A percentile compares a stretch with the other conserved stretches of the same genome.
phyloP scores from a whole-genome alignment of 805 yeast species.

The Candida ovalis region DNA sequence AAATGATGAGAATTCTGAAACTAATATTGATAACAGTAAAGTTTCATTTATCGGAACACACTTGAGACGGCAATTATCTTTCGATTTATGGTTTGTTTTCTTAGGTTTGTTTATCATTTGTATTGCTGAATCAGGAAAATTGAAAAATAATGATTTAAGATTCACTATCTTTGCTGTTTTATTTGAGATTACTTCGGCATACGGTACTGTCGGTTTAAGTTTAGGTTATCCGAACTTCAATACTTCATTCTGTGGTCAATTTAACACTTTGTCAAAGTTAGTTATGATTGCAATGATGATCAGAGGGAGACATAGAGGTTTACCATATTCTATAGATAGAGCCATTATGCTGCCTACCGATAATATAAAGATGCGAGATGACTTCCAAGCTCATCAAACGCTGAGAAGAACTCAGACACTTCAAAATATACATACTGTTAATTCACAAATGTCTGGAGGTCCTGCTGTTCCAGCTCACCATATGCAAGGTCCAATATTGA shows the following conservation, averaged over 20 bases:
- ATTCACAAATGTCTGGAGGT: background rate
- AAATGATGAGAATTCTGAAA: slow-evolving; percentile 35
- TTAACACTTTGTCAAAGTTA: slow-evolving; percentile 70
- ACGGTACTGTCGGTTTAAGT: slow-evolving; percentile 94
- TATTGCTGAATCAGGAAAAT: slow-evolving; percentile 71
- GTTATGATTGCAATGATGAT: slow-evolving; percentile 87
- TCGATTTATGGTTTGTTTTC: slow-evolving; percentile 91
- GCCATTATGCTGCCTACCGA: slow-evolving; percentile 85
- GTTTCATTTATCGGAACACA: slow-evolving; percentile 77
- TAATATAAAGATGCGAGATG: slow-evolving; percentile 58
- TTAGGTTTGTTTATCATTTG: slow-evolving; percentile 83
- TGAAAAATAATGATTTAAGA: slow-evolving; percentile 39
- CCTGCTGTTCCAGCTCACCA: background rate
- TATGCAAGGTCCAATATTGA: slow-evolving; percentile 8
- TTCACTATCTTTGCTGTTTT: slow-evolving; percentile 70
- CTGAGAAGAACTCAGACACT: slow-evolving; percentile 27
- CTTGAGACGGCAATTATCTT: slow-evolving; percentile 85
- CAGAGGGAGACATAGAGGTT: slow-evolving; percentile 94
- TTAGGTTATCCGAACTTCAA: slow-evolving; percentile 70
- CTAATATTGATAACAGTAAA: slow-evolving; percentile 40
- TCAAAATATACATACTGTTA: slow-evolving; percentile 5
- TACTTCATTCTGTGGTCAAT: slow-evolving; percentile 71
- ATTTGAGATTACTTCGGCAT: slow-evolving; percentile 91
- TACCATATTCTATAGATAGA: slow-evolving; percentile 89
- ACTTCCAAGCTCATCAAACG: slow-evolving; percentile 49